Conservation (phyloP, 306 rosid genomes). For the Citrullus colocynthis region DNA sequence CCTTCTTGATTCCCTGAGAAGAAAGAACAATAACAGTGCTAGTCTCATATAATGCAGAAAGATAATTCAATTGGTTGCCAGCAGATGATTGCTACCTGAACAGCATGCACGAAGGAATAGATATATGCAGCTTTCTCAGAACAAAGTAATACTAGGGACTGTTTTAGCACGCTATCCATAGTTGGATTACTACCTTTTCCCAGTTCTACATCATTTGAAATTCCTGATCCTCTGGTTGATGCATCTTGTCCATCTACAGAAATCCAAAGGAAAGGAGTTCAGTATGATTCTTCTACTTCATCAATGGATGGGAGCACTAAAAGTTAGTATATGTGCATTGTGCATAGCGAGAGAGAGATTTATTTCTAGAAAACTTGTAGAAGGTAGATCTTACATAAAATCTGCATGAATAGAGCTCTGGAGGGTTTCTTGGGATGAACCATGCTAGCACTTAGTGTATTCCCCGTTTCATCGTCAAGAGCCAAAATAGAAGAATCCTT, state of each 20-base stretch:
- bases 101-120: slow-evolving; percentile 56
- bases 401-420: slow-evolving; percentile 60
- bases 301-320: slow-evolving; percentile 1
- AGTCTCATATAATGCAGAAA: slow-evolving; percentile 10
- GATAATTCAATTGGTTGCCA: neutral
- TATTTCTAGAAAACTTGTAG: slow-evolving; percentile 7
- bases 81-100: slow-evolving; percentile 38
- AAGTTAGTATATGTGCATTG: neutral
- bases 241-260: slow-evolving; percentile 41
- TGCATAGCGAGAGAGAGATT: neutral
- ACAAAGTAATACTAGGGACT: slow-evolving; percentile 44
- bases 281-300: slow-evolving; percentile 10
- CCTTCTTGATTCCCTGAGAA: slow-evolving; percentile 79
- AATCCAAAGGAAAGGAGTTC: neutral
- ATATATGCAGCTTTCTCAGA: slow-evolving; percentile 76
- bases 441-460: slow-evolving; percentile 22
- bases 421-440: slow-evolving; percentile 84
- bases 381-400: slow-evolving; percentile 42
- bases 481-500: slow-evolving; percentile 67
- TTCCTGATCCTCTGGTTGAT: slow-evolving; percentile 18
- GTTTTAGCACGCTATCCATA: slow-evolving; percentile 37
- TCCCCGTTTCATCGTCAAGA: slow-evolving; percentile 69
- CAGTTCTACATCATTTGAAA: slow-evolving; percentile 20
- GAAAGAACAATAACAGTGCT: neutral
- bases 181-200: slow-evolving; percentile 26